phyloP scores from a whole-genome alignment of 169 alveolate species.

The Plasmodium ovale region DNA sequence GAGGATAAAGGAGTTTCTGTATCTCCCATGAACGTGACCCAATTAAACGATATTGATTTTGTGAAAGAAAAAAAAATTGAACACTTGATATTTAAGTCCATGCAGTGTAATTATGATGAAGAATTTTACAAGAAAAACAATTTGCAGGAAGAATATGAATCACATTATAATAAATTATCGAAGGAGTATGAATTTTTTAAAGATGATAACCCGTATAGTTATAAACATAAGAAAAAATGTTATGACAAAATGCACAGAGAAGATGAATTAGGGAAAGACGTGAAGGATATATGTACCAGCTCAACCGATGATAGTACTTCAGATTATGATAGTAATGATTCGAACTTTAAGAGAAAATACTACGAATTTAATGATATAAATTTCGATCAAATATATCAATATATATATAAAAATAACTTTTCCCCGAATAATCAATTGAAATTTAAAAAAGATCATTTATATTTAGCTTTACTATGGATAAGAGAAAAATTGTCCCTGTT shows the following conservation, averaged over 20 bases:
- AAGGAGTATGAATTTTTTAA: slow-evolving; percentile 64
- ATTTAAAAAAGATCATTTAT: slow-evolving; percentile 67
- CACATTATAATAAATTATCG: slow-evolving; percentile 44
- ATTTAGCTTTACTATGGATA: slow-evolving; percentile 75
- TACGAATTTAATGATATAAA: slow-evolving; percentile 71
- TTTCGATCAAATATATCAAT: slow-evolving; percentile 71
- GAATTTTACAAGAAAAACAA: slow-evolving; percentile 54
- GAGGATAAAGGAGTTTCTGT: neutral
- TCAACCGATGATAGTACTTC: slow-evolving; percentile 36
- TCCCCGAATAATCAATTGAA: slow-evolving; percentile 8
- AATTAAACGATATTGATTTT: slow-evolving; percentile 13
- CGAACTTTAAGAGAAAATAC: slow-evolving; percentile 60
- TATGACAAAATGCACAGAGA: slow-evolving; percentile 10
- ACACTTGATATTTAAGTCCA: slow-evolving; percentile 23
- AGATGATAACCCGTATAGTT: slow-evolving; percentile 65
- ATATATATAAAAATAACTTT: slow-evolving; percentile 45
- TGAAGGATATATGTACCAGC: slow-evolving; percentile 1
- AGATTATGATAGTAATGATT: slow-evolving; percentile 68
- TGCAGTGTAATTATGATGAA: slow-evolving; percentile 52
- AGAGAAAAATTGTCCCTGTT: slow-evolving; percentile 64
- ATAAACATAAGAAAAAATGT: slow-evolving; percentile 21
- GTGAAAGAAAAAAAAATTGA: slow-evolving; percentile 50
- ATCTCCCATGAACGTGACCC: neutral
- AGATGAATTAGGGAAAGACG: neutral
- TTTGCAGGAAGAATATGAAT: slow-evolving; percentile 63